phyloP scores from a whole-genome alignment of 805 yeast genomes.

The Candida peoriensis region DNA sequence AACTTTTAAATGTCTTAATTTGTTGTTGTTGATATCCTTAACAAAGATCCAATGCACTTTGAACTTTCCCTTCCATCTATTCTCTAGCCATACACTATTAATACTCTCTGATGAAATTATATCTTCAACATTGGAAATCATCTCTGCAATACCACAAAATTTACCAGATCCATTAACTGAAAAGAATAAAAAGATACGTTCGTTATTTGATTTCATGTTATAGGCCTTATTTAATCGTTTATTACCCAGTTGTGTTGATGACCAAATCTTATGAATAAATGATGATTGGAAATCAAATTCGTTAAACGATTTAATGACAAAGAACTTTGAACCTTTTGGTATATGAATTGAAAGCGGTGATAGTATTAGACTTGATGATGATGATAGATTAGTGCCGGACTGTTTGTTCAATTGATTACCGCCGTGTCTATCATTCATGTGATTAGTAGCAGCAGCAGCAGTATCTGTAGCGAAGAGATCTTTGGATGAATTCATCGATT shows the following conservation, averaged over 20 bases:
- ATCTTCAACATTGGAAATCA: slow-evolving; percentile 35
- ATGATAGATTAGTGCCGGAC: neutral
- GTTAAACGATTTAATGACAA: slow-evolving; percentile 52
- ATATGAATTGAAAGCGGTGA: slow-evolving; percentile 17
- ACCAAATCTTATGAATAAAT: slow-evolving; percentile 47
- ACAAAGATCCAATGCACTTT: slow-evolving; percentile 48
- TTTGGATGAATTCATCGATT: neutral
- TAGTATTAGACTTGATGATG: slow-evolving; percentile 2
- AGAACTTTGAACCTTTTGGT: slow-evolving; percentile 33
- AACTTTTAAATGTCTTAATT: slow-evolving; percentile 40
- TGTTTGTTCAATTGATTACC: neutral
- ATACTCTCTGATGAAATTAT: slow-evolving; percentile 25
- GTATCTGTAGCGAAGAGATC: neutral
- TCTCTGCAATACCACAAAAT: slow-evolving; percentile 55
- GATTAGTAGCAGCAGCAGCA: neutral
- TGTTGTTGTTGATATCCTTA: slow-evolving; percentile 45
- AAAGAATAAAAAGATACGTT: slow-evolving; percentile 44
- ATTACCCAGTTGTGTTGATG: slow-evolving; percentile 55
- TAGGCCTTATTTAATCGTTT: slow-evolving; percentile 44
- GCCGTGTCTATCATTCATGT: neutral
- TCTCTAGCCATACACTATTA: slow-evolving; percentile 38
- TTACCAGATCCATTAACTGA: slow-evolving; percentile 55
- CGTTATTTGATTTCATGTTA: slow-evolving; percentile 10
- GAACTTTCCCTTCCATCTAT: slow-evolving; percentile 49
- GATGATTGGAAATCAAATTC: slow-evolving; percentile 46